Conservation (phyloP, 176 grass and related monocot genomes). For the Hyparrhenia diplandra region DNA sequence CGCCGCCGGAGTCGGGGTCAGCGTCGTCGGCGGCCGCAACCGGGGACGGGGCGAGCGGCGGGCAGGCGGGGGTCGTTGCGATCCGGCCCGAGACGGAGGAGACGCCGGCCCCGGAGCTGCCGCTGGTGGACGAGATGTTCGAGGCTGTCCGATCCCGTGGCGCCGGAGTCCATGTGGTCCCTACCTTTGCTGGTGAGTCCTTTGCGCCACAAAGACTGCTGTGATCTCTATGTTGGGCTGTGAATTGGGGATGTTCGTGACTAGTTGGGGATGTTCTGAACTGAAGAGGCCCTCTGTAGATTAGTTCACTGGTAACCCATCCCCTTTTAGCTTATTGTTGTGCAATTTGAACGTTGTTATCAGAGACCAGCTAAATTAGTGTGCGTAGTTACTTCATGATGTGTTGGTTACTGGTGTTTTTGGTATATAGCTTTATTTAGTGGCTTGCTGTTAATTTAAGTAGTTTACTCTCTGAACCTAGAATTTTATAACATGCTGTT, state of each 20-base stretch:
- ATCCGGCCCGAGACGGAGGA: conserved; percentile 18
- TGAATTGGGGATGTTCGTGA: conserved; percentile 11
- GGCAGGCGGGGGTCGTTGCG: conserved; percentile 7
- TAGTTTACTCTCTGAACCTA: neutral
- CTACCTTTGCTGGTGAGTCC: conserved; percentile 80
- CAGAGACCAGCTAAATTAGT: neutral
- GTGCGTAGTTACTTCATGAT: neutral
- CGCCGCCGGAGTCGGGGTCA: conserved; percentile 10
- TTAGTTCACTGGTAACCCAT: conserved; percentile 8
- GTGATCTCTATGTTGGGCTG: conserved; percentile 12
- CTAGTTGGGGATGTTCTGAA: neutral
- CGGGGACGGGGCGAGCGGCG: conserved; percentile 29
- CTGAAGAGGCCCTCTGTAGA: conserved; percentile 16
- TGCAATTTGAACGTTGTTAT: neutral
- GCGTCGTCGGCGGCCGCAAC: conserved; percentile 6
- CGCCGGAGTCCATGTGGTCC: conserved; percentile 73
- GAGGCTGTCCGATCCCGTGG: conserved; percentile 87
- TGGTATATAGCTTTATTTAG: conserved; percentile 19
- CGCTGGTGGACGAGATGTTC: conserved; percentile 54
- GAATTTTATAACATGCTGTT: conserved; percentile 37
- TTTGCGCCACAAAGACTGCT: neutral
- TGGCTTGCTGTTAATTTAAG: conserved; percentile 28
- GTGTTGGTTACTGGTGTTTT: conserved; percentile 7
- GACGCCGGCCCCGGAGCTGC: conserved; percentile 18
- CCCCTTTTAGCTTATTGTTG: neutral